Base-by-base conservation (phyloP, 768 basidiomycete genomes). In the Boletus speciosus region DNA sequence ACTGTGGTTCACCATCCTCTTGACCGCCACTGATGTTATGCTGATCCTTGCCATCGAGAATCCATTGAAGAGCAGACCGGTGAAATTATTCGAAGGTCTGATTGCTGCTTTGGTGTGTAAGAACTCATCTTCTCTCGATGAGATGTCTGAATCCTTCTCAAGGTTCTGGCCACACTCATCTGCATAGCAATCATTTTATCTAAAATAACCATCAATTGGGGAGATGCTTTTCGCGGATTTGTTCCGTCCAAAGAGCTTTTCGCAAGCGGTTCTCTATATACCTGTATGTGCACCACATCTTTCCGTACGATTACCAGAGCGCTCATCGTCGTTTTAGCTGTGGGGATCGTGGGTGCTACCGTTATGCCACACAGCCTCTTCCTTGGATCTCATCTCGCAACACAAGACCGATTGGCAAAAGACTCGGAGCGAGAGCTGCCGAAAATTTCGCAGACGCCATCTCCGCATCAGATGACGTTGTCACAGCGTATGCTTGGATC, bases 331-430 rank as follows among this genome's bases (percentile, higher is more conserved):
- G 12, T 47, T 54, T 39, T 56, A 85, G 83, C 85, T 31, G 81
- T 88, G 50, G 88, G 88, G 36, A 84, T 91, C 47, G 64, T 89
- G 1, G 86, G 88, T 31, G 91, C 92, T 1, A 97, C 92, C 3
- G 86, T 93, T 55, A 95, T 95, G 93, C 93, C 93, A 0, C 93
- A 95, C 68, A 87, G 86, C 55, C 76, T 97, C n/a, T 93, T 90
- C 75, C 77, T 97, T 15, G 94, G 93, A 6, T 92, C 90, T 3
- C 82, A 84, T 31, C 81, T 97, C 5, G 86, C 92, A 3, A 93
- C 90, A 0, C 89, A 93, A 66, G 86, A 93, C 53, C 76, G 93
- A 42, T 63, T 91, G 14, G 72, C 74, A 1, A 70, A 71, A 36
- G 49, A 44, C n/a, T 32, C 47, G 5, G 66, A 69, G 9, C 45